These are phyloP conservation scores for Solanum boliviense DNA, from an alignment of 257 asterid species.

Conservation along the genomic window DNA sequence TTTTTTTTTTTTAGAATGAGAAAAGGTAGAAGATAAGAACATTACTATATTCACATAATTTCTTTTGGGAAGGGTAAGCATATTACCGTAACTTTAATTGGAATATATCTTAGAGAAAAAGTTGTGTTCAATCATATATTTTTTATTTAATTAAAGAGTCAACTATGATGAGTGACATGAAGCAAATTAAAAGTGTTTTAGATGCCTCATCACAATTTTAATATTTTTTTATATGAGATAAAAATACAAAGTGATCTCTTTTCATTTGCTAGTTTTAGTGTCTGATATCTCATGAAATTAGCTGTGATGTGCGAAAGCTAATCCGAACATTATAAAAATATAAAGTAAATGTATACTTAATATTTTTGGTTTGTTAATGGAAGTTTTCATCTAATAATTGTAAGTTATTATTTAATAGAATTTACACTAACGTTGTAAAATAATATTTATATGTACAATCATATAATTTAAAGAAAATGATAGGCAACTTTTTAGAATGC, in stretches of 20 bases:
- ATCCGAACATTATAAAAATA: too few relatives aligned
- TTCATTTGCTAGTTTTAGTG: not conserved
- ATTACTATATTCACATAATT: not conserved
- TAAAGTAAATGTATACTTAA: not conserved
- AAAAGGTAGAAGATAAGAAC: not conserved
- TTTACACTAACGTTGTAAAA: too few relatives aligned
- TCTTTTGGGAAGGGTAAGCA: not conserved
- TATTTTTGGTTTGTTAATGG: not conserved
- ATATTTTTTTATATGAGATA: not conserved
- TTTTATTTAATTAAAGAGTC: not conserved
- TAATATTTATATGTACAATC: not conserved
- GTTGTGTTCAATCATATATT: not conserved
- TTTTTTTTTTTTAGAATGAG: not conserved
- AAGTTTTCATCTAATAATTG: not conserved
- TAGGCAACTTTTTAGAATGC: not conserved
- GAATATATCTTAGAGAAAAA: not conserved
- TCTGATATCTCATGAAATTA: too few relatives aligned
- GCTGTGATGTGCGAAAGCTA: fast-evolving
- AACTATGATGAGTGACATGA: not conserved
- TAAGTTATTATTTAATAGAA: too few relatives aligned
- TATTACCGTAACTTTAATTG: not conserved
- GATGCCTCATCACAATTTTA: not conserved
- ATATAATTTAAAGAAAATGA: not conserved
- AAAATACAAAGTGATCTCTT: too few relatives aligned
- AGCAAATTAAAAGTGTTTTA: not conserved